Evolutionary conservation across 176 grass and related monocot species (phyloP), one percentile per base, ranked within the genome.

Genomic region (Musa troglodytarum): DNA sequence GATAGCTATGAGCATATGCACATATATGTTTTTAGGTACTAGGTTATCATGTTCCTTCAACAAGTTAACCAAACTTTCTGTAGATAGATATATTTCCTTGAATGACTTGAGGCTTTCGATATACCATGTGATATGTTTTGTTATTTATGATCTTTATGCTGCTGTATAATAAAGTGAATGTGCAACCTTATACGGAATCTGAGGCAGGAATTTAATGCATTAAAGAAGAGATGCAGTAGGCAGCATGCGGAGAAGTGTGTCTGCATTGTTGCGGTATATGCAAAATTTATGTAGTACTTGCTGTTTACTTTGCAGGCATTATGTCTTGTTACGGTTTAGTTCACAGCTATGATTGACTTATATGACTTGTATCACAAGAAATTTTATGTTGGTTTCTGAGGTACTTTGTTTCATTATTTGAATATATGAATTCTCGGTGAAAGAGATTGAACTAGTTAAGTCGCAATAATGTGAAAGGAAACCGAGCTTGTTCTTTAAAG

Each of bases 241-340:
- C 84, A 82, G 52, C 82, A 80, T 26, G 73, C 78, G 67, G 84
- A 92, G 66, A 89, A 92, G 58, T 92, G 88, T 68, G 78, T 89
- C 15, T 92, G 90, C 88, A 65, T 92, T 26, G 87, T 92, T 69
- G 84, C 50, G 80, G 90, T 92, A 92, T 67, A 65, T 63, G 19
- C 80, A 56, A 63, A 61, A 84, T 79, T 24, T 53, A 43, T 11
- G 8, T 22, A 11, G 16, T 74, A 25, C 5, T 74, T 54, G 13
- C 15, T 16, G 1, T 10, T 34, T 53, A 58, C 2, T 12, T 52
- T 73, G 57, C 13, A 17, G 6, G 3, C 3, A 6, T 6, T 43
- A 43, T 43, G 34, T 43, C 34, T 43, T 43, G 34, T 43, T 43
- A 43, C 4, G 4, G 34, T 43, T 43, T 43, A 43, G 34, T 43